Percentiles rank a stretch among this genome's conserved stretches.
phyloP scores from a whole-genome alignment of 208 protist genomes.

The Tritrichomonas foetus region DNA sequence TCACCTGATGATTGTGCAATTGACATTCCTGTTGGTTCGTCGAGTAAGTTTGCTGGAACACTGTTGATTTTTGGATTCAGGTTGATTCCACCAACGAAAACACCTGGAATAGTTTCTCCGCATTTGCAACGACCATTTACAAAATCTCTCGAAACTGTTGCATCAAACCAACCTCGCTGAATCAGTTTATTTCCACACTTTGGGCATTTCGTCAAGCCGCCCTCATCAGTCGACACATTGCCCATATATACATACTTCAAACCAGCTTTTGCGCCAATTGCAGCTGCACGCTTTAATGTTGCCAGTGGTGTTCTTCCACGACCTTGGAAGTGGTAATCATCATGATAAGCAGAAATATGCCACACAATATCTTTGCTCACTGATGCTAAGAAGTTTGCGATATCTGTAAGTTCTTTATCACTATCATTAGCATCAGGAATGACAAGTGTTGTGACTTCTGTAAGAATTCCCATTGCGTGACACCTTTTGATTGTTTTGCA shows the following conservation, averaged over 20 bases:
- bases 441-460: conserved; percentile 2
- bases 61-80: neutral
- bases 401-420: neutral
- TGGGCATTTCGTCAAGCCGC: neutral
- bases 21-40: neutral
- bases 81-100: neutral
- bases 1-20: neutral
- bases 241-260: neutral
- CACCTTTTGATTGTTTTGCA: neutral
- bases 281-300: neutral
- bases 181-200: neutral
- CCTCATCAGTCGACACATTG: neutral
- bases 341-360: conserved; percentile 33
- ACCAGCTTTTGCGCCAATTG: neutral
- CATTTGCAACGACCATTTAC: neutral
- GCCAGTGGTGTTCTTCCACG: neutral
- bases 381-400: neutral
- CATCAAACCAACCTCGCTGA: neutral
- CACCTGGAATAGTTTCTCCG: neutral
- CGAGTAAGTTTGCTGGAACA: neutral
- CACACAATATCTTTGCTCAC: neutral
- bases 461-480: neutral
- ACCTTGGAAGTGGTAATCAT: conserved; percentile 22
- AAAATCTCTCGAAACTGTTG: neutral
- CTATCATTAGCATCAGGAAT: conserved; percentile 13